A percentile compares a stretch with the other conserved stretches of the same genome.
Conservation (phyloP, 1,284 basidiomycete species). For the Puccinia polysora region DNA sequence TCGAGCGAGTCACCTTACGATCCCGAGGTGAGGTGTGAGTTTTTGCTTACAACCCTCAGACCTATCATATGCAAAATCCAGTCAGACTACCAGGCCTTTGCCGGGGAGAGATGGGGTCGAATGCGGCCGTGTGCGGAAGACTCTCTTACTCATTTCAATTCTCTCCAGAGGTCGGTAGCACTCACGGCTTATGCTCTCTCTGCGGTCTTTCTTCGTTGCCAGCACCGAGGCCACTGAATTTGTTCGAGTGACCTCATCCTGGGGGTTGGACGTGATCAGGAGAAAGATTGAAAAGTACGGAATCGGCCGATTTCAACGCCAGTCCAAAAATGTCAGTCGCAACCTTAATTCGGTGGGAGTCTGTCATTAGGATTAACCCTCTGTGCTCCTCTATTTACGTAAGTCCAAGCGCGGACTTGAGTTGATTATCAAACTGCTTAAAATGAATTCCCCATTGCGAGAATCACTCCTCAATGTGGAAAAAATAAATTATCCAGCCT, state of each 20-base stretch:
- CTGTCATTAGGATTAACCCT: background rate
- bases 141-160: constrained; percentile 1
- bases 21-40: constrained; percentile 44
- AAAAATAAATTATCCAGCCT: constrained; percentile 34
- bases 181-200: background rate
- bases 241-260: constrained; percentile 37
- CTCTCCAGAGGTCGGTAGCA: background rate
- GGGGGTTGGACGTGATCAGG: constrained; percentile 36
- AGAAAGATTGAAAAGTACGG: constrained; percentile 40
- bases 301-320: constrained; percentile 32
- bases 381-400: too few species aligned
- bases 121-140: background rate
- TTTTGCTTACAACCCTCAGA: background rate
- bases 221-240: constrained; percentile 25
- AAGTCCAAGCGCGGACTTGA: constrained; percentile 34
- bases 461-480: constrained; percentile 34
- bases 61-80: background rate
- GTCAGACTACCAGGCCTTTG: background rate
- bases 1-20: constrained; percentile 16
- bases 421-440: constrained; percentile 33
- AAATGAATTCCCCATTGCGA: constrained; percentile 26
- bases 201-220: background rate
- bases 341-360: background rate
- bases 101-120: background rate
- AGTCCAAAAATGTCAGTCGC: constrained; percentile 27